Conservation (phyloP, 108 stramenopile genomes). For the Cyclotella choctawhatcheeana region DNA sequence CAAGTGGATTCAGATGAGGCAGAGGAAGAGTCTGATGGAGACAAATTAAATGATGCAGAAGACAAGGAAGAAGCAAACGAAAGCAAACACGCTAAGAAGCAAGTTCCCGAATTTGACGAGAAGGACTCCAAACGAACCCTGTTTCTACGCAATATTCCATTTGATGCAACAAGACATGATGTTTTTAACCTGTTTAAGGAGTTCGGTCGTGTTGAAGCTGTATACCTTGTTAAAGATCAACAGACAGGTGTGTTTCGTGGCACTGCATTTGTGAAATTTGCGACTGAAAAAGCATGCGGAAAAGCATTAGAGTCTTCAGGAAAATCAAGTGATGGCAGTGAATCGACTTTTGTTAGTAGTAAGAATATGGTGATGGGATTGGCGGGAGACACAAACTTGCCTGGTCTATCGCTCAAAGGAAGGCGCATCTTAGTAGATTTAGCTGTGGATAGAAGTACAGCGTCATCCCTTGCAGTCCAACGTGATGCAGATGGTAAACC, state of each 20-base stretch:
- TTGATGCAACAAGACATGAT: conserved; percentile 91
- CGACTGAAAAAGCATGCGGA: conserved; percentile 24
- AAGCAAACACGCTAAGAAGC: conserved; percentile 9
- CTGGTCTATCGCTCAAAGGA: conserved; percentile 62
- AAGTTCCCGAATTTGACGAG: conserved; percentile 29
- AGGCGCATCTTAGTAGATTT: conserved; percentile 72
- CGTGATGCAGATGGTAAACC: conserved; percentile 64
- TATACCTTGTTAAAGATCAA: conserved; percentile 90
- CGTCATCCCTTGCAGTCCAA: conserved; percentile 72
- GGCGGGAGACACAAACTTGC: conserved; percentile 27
- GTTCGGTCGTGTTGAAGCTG: conserved; percentile 85
- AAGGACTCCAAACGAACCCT: conserved; percentile 65
- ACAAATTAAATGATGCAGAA: conserved; percentile 43
- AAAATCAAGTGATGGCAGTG: conserved; percentile 14
- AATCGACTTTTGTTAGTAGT: conserved; percentile 36
- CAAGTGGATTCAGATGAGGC: conserved; percentile 32
- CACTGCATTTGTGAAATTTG: conserved; percentile 91
- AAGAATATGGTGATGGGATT: conserved; percentile 44
- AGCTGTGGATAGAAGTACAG: conserved; percentile 83
- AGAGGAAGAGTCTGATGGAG: conserved; percentile 42
- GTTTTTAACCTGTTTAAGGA: conserved; percentile 79
- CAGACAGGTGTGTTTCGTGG: conserved; percentile 81
- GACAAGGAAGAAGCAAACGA: conserved; percentile 43
- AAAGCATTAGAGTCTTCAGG: conserved; percentile 42
- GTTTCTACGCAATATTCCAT: conserved; percentile 96